These are phyloP conservation scores for Orbilia javanica DNA, from an alignment of 2,329 filamentous ascomycete species.

Conservation along the genomic window DNA sequence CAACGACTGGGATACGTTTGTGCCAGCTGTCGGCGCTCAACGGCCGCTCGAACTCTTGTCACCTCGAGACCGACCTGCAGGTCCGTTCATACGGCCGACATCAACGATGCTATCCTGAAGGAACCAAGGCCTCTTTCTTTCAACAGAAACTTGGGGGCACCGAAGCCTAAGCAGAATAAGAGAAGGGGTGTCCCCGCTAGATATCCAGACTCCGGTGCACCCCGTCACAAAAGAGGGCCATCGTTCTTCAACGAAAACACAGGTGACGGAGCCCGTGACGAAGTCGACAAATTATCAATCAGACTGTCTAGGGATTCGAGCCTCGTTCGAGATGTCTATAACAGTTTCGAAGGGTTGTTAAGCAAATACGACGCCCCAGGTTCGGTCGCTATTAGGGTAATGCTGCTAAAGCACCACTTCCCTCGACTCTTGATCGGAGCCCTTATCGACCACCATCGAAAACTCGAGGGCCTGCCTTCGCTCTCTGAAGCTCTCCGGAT, in stretches of 20 bases:
- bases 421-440: slow-evolving; percentile 13
- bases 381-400: slow-evolving; percentile 28
- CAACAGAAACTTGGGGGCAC: background rate
- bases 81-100: slow-evolving; percentile 19
- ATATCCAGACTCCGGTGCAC: background rate
- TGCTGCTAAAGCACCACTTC: slow-evolving; percentile 35
- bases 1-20: slow-evolving; percentile 48
- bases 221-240: background rate
- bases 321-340: slow-evolving; percentile 28
- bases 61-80: slow-evolving; percentile 4
- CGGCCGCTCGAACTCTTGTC: slow-evolving; percentile 17
- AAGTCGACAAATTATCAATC: slow-evolving; percentile 5
- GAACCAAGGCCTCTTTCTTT: background rate
- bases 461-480: slow-evolving; percentile 41
- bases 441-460: slow-evolving; percentile 31
- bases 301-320: slow-evolving; percentile 16
- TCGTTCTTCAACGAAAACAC: slow-evolving; percentile 14
- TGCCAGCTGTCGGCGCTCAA: slow-evolving; percentile 46
- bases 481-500: slow-evolving; percentile 39
- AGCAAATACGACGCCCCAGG: slow-evolving; percentile 9
- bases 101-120: slow-evolving; percentile 1
- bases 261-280: background rate
- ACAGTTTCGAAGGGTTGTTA: slow-evolving; percentile 29
- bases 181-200: background rate
- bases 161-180: background rate